These are phyloP conservation scores for Porphyra umbilicalis DNA, from an alignment of 31 red algal genomes.

Conservation along the genomic window DNA sequence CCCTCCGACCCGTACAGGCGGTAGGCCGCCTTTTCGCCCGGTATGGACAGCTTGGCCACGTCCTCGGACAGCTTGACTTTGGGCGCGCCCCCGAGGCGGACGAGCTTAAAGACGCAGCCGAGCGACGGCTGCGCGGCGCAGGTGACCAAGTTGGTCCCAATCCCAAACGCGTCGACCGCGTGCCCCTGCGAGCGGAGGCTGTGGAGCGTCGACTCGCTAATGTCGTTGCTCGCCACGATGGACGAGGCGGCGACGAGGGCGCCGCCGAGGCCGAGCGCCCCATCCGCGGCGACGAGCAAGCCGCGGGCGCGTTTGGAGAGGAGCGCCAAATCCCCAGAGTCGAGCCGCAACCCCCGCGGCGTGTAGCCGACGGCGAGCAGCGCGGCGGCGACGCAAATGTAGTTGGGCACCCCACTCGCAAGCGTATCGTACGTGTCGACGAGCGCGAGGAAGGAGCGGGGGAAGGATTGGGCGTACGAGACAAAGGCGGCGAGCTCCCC, in stretches of 20 bases:
- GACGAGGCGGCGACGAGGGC: background rate
- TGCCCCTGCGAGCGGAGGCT: slow-evolving; percentile 28
- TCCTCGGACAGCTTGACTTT: slow-evolving; percentile 69
- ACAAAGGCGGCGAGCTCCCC: slow-evolving; percentile 75
- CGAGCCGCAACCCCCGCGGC: slow-evolving; percentile 76
- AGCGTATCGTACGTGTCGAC: slow-evolving; percentile 89
- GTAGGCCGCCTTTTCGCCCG: slow-evolving; percentile 35
- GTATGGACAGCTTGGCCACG: slow-evolving; percentile 40
- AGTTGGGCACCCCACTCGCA: slow-evolving; percentile 59
- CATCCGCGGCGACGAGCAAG: slow-evolving; percentile 13
- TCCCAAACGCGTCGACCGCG: slow-evolving; percentile 45
- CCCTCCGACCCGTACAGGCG: slow-evolving; percentile 25
- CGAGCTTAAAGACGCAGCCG: slow-evolving; percentile 66
- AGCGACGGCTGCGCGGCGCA: slow-evolving; percentile 63
- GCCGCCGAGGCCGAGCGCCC: background rate
- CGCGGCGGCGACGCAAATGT: slow-evolving; percentile 53
- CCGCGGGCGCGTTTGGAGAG: slow-evolving; percentile 24
- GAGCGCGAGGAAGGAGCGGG: slow-evolving; percentile 46
- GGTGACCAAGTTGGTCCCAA: slow-evolving; percentile 82
- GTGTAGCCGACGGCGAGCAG: slow-evolving; percentile 25
- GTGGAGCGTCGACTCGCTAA: slow-evolving; percentile 43
- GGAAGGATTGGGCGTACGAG: slow-evolving; percentile 56
- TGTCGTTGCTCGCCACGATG: slow-evolving; percentile 59
- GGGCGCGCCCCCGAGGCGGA: slow-evolving; percentile 14
- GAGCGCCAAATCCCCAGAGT: slow-evolving; percentile 68